These are phyloP conservation scores for Neurospora terricola DNA, from an alignment of 495 filamentous ascomycete genomes.

Conservation along the genomic window DNA sequence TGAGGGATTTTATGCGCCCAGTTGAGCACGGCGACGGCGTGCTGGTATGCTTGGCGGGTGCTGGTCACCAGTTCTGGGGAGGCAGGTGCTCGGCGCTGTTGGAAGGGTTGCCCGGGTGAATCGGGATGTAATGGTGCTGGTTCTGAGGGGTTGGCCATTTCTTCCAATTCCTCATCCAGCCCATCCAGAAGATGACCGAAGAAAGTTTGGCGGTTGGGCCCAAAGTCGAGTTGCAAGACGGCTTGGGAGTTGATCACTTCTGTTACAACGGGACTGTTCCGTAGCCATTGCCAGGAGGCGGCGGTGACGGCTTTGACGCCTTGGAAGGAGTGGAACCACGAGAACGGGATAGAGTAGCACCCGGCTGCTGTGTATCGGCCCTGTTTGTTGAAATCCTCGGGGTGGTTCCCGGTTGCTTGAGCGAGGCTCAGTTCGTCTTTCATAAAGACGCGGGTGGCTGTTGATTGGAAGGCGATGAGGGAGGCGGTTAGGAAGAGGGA, in stretches of 20 bases:
- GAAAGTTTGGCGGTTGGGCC: slow-evolving; percentile 30
- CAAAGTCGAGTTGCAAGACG: slow-evolving; percentile 38
- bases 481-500: slow-evolving; percentile 44
- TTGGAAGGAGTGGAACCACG: slow-evolving; percentile 51
- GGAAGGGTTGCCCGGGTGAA: not conserved
- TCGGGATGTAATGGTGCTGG: not conserved
- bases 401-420: not conserved
- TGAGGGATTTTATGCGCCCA: slow-evolving; percentile 48
- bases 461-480: slow-evolving; percentile 49
- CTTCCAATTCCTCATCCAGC: slow-evolving; percentile 37
- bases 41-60: slow-evolving; percentile 43
- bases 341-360: slow-evolving; percentile 38
- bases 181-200: slow-evolving; percentile 43
- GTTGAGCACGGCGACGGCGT: slow-evolving; percentile 45
- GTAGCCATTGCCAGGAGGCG: slow-evolving; percentile 42
- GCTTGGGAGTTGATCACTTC: slow-evolving; percentile 48
- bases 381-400: not conserved
- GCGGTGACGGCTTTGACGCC: slow-evolving; percentile 46
- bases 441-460: slow-evolving; percentile 42
- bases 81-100: not conserved
- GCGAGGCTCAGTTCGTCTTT: slow-evolving; percentile 27
- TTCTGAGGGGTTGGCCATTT: slow-evolving; percentile 9
- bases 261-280: slow-evolving; percentile 37
- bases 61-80: slow-evolving; percentile 13
- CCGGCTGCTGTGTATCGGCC: slow-evolving; percentile 6